phyloP scores from a whole-genome alignment of 805 yeast species.

The Pichia californica region DNA sequence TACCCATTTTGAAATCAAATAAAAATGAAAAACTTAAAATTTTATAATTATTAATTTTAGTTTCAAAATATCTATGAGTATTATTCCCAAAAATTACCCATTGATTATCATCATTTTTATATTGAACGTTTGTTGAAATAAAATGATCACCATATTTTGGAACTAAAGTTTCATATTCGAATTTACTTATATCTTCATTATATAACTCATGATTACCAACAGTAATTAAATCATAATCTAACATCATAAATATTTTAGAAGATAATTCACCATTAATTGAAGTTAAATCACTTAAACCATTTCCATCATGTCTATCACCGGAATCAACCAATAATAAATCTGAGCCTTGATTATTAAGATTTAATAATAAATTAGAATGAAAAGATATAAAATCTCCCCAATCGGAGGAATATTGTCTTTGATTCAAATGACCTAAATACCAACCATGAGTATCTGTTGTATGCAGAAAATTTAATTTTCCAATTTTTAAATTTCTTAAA shows the following conservation, averaged over 20 bases:
- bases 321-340: constrained; percentile 78
- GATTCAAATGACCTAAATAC: constrained; percentile 85
- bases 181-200: constrained; percentile 50
- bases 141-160: constrained; percentile 57
- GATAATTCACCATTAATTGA: constrained; percentile 62
- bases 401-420: constrained; percentile 69
- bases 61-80: constrained; percentile 56
- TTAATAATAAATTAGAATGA: constrained; percentile 37
- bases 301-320: constrained; percentile 94
- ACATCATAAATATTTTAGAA: constrained; percentile 52
- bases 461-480: constrained; percentile 77
- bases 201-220: constrained; percentile 92
- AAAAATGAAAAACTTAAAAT: constrained; percentile 72
- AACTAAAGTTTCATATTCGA: constrained; percentile 59
- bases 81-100: constrained; percentile 63
- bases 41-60: constrained; percentile 44
- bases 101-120: constrained; percentile 34
- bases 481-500: constrained; percentile 55
- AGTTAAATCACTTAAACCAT: constrained; percentile 81
- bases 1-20: constrained; percentile 64
- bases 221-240: constrained; percentile 72
- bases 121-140: constrained; percentile 68
- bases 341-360: constrained; percentile 29
- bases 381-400: constrained; percentile 92
- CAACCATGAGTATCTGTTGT: constrained; percentile 98